Percentiles rank a stretch among this genome's conserved stretches.
These are phyloP conservation scores for Mucor velutinosus DNA, from an alignment of 371 early-diverging fungal species.

Conservation along the genomic window DNA sequence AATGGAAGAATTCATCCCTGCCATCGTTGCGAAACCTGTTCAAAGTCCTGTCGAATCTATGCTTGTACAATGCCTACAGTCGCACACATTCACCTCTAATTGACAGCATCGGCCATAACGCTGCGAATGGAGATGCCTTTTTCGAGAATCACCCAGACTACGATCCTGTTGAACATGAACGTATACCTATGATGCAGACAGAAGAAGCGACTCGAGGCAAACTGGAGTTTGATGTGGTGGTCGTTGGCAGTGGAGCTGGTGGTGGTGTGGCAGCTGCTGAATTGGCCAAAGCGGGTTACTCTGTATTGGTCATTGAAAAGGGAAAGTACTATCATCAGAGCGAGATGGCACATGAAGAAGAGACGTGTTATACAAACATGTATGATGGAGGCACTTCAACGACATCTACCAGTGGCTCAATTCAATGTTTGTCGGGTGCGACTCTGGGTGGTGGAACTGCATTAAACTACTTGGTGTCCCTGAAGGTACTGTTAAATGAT, in stretches of 20 bases:
- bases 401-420: conserved; percentile 37
- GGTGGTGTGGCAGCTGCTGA: conserved; percentile 71
- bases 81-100: conserved; percentile 3
- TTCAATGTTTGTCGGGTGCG: conserved; percentile 51
- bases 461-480: conserved; percentile 61
- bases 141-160: conserved; percentile 44
- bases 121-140: conserved; percentile 48
- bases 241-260: conserved; percentile 75
- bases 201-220: conserved; percentile 28
- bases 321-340: conserved; percentile 55
- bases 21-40: conserved; percentile 45
- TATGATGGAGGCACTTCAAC: conserved; percentile 46
- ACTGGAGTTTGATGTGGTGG: conserved; percentile 58
- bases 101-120: conserved; percentile 16
- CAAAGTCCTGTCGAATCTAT: conserved; percentile 20
- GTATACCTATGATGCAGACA: conserved; percentile 37
- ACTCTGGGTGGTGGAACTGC: conserved; percentile 68
- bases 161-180: conserved; percentile 29
- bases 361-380: conserved; percentile 38
- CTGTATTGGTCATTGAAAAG: conserved; percentile 73
- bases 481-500: conserved; percentile 44
- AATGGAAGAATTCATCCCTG: conserved; percentile 51
- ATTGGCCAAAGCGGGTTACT: conserved; percentile 61
- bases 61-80: conserved; percentile 13
- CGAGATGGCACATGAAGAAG: conserved; percentile 53